These are phyloP conservation scores for Tricholoma saponaceum DNA, from an alignment of 768 basidiomycete species.

Conservation along the genomic window DNA sequence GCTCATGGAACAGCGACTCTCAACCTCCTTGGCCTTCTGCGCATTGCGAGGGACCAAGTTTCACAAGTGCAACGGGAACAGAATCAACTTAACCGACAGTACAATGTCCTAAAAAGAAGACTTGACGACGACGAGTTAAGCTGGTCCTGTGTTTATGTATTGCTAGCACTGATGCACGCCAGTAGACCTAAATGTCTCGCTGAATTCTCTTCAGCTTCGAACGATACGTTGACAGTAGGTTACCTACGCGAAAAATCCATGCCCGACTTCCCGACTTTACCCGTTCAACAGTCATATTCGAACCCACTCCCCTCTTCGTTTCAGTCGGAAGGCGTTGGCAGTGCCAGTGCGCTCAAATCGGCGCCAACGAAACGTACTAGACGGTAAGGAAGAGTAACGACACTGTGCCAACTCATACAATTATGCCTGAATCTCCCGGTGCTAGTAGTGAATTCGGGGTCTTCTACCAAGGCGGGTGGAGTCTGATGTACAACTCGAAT, in stretches of 20 bases:
- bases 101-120: conserved; percentile 11
- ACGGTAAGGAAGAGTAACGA: not conserved
- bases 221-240: not conserved
- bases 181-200: not conserved
- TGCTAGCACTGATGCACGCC: not conserved
- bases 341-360: not conserved
- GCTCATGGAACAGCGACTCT: conserved; percentile 44
- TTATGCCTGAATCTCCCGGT: too few relatives aligned
- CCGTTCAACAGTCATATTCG: not conserved
- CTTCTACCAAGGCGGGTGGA: too few relatives aligned
- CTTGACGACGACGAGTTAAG: conserved; percentile 11
- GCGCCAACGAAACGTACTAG: not conserved
- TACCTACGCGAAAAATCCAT: not conserved
- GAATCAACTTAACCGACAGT: conserved; percentile 33
- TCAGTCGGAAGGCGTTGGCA: not conserved
- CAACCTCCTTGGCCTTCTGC: conserved; percentile 40
- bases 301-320: not conserved
- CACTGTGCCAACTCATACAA: not conserved
- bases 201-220: not conserved
- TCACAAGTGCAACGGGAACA: conserved; percentile 34
- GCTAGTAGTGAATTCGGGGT: too few relatives aligned
- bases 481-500: too few relatives aligned
- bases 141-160: not conserved
- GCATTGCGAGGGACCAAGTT: conserved; percentile 37
- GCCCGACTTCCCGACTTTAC: not conserved